Conservation (phyloP, 805 yeast genomes). For the Yamadazyma sp. region DNA sequence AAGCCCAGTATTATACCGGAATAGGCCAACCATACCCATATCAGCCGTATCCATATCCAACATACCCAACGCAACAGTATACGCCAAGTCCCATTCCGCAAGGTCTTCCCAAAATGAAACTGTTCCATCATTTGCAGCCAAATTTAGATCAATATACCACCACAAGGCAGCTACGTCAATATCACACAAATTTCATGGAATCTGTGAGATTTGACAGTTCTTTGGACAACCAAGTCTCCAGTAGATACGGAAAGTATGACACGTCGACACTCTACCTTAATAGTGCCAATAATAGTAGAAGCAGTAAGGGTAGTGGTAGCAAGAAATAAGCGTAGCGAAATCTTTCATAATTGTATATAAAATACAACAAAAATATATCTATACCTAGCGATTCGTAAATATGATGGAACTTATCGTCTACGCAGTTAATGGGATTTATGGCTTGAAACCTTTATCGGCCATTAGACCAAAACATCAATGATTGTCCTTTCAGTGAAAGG, state of each 20-base stretch:
- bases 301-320: slow-evolving; percentile 9
- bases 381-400: too few relatives aligned
- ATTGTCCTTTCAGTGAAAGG: too few relatives aligned
- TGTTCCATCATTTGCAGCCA: slow-evolving; percentile 20
- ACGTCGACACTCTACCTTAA: slow-evolving; percentile 18
- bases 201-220: slow-evolving; percentile 18
- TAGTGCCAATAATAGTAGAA: slow-evolving; percentile 15
- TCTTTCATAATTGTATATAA: too few relatives aligned
- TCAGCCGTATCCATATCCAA: not conserved
- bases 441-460: too few relatives aligned
- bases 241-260: slow-evolving; percentile 22
- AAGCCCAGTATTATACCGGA: not conserved
- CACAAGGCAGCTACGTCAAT: slow-evolving; percentile 14
- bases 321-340: not conserved
- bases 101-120: slow-evolving; percentile 4
- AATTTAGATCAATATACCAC: slow-evolving; percentile 16
- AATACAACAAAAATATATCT: too few relatives aligned
- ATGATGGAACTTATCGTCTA: too few relatives aligned
- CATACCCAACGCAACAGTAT: not conserved
- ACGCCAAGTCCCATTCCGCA: not conserved
- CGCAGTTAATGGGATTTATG: too few relatives aligned
- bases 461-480: too few relatives aligned
- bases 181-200: slow-evolving; percentile 23
- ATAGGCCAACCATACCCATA: not conserved
- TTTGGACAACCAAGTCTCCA: slow-evolving; percentile 12